Evolutionary conservation across 2,329 filamentous ascomycete species (phyloP).

Genomic region (Fusarium nisikadoi): DNA sequence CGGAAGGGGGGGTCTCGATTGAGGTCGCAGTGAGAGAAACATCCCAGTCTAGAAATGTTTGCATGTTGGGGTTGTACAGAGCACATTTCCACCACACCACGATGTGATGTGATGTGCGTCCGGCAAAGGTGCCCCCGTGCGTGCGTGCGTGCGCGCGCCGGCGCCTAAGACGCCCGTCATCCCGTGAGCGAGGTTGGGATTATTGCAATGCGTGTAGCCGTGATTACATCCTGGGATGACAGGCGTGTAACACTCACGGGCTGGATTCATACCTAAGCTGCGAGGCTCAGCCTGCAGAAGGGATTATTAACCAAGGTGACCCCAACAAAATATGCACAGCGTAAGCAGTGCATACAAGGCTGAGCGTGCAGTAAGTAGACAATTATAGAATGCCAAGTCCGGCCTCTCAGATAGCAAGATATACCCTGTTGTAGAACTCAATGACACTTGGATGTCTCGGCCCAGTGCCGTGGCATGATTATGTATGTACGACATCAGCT

Average conservation of each 20-base stretch:
- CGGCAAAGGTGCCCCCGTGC: not conserved
- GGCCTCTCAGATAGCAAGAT: not conserved
- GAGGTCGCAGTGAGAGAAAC: constrained; percentile 7
- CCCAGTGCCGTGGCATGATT: not conserved
- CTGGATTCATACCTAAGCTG: constrained; percentile 33
- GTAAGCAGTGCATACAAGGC: constrained; percentile 27
- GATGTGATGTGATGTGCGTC: not conserved
- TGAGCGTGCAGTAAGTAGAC: not conserved
- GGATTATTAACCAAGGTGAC: constrained; percentile 7
- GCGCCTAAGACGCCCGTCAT: constrained; percentile 28
- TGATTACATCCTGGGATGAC: constrained; percentile 4
- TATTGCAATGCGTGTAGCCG: constrained; percentile 3
- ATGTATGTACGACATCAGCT: constrained; percentile 13
- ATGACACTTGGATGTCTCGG: constrained; percentile 2
- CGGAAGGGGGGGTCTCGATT: constrained; percentile 17
- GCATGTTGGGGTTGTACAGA: not conserved
- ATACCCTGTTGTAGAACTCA: not conserved
- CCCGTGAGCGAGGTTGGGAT: not conserved
- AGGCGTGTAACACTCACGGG: constrained; percentile 17
- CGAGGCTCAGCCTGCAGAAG: constrained; percentile 17
- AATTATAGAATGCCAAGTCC: not conserved
- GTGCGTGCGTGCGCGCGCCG: not conserved
- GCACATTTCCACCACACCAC: not conserved
- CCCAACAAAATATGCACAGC: constrained; percentile 1
- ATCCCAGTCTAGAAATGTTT: not conserved